phyloP scores from a whole-genome alignment of 352 stramenopile species.

The Phytophthora aleatoria region DNA sequence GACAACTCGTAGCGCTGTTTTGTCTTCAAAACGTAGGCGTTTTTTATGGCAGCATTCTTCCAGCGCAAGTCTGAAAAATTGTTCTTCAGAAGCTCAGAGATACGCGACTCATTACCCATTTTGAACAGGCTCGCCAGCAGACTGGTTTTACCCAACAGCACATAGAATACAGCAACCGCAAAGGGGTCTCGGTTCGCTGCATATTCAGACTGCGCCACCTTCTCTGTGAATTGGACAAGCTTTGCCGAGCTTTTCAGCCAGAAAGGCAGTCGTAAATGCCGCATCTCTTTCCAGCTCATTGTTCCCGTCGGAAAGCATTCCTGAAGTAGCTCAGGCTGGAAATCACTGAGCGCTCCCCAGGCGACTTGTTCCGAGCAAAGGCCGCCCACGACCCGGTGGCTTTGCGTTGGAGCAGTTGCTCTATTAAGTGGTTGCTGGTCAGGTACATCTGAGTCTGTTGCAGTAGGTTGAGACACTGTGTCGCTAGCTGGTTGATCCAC shows the following conservation, averaged over 20 bases:
- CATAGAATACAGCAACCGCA: slow-evolving; percentile 84
- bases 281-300: slow-evolving; percentile 76
- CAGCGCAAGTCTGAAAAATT: slow-evolving; percentile 84
- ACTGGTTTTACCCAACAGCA: slow-evolving; percentile 84
- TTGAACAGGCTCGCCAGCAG: slow-evolving; percentile 86
- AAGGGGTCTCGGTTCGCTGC: slow-evolving; percentile 80
- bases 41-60: slow-evolving; percentile 91
- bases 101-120: slow-evolving; percentile 79
- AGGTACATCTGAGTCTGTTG: not conserved
- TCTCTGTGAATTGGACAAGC: slow-evolving; percentile 65
- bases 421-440: slow-evolving; percentile 12
- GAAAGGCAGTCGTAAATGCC: slow-evolving; percentile 69
- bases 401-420: not conserved
- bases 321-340: slow-evolving; percentile 68
- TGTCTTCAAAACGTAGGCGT: slow-evolving; percentile 87
- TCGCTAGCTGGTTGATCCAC: slow-evolving; percentile 24
- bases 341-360: slow-evolving; percentile 72
- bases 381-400: slow-evolving; percentile 20
- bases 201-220: slow-evolving; percentile 80
- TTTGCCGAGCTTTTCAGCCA: slow-evolving; percentile 71
- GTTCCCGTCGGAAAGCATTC: slow-evolving; percentile 58
- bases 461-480: not conserved
- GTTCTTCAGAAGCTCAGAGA: slow-evolving; percentile 79
- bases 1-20: slow-evolving; percentile 85
- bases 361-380: slow-evolving; percentile 83